Base-by-base conservation (phyloP, 805 yeast genomes). In the Brettanomyces custersianus region DNA sequence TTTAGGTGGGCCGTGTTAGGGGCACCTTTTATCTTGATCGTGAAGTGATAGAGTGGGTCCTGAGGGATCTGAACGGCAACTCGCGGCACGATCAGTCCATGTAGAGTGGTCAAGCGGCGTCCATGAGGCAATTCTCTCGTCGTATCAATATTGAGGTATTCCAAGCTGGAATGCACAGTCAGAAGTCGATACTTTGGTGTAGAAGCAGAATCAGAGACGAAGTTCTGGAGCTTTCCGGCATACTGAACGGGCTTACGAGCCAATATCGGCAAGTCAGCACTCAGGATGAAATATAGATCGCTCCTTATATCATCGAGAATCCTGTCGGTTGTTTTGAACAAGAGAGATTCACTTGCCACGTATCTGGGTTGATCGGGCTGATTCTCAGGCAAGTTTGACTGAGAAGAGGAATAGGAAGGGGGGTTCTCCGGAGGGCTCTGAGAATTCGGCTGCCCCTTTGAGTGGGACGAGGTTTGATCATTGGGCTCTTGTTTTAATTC, bases 271-370 rank as follows among this genome's bases (percentile, higher is more conserved):
- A 43, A 34, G 5, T 43, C 46, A 2, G 40, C 32, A 7, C 68
- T 24, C 2, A n/a, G 10, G 16, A 30, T 23, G 13, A 30, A 30
- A 19, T 30, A 30, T 18, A 24, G 50, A 40, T 66, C 72, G 21
- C 62, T 66, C 35, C 70, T 59, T 21, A 81, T 49, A 47, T 81
- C 90, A 51, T 79, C 86, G 17, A 80, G 46, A 16, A 82, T 62
- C 37, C 90, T 61, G 47, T 81, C 81, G 5, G 78, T 56, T 0
- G 90, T 80, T 47, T 81, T 82, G 57, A 74, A 73, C 25, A 51
- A 20, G 12, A 26, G 15, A 26, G 29, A 26, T n/a, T n/a, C n/a
- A n/a, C n/a, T n/a, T n/a, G n/a, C n/a, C n/a, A n/a, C n/a, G n/a
- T n/a, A n/a, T n/a, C n/a, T n/a, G n/a, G n/a, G n/a, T n/a, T n/a